Evolutionary conservation across 1,284 basidiomycete species (phyloP).

Genomic region (Chalciporus sp.): DNA sequence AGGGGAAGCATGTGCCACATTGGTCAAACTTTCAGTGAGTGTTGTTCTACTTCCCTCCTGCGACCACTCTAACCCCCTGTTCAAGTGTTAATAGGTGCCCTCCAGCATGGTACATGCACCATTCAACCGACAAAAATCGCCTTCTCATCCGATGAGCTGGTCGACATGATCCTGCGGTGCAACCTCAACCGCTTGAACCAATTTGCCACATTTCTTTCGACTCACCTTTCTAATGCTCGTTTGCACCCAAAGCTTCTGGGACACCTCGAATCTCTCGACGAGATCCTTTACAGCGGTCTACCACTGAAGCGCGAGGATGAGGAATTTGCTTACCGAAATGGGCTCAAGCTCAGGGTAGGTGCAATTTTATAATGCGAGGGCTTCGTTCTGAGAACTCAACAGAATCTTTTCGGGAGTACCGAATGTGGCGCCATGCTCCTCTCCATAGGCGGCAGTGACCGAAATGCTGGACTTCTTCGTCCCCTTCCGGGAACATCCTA

Average conservation of each 20-base stretch:
- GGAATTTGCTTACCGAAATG: conserved; percentile 59
- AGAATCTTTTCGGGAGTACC: conserved; percentile 75
- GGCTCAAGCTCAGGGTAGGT: conserved; percentile 57
- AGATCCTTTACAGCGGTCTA: conserved; percentile 64
- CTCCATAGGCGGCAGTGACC: conserved; percentile 49
- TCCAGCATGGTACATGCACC: conserved; percentile 71
- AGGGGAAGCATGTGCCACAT: conserved; percentile 77
- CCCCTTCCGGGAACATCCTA: conserved; percentile 60
- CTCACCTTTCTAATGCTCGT: conserved; percentile 62
- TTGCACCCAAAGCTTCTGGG: conserved; percentile 61
- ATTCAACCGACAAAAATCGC: conserved; percentile 65
- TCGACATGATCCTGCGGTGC: conserved; percentile 68
- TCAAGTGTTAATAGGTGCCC: conserved; percentile 61
- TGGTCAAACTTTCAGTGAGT: conserved; percentile 65
- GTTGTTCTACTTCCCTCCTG: conserved; percentile 18
- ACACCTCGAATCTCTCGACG: conserved; percentile 55
- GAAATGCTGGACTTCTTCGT: conserved; percentile 48
- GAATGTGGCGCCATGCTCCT: conserved; percentile 69
- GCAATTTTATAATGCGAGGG: not conserved
- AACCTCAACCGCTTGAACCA: conserved; percentile 71
- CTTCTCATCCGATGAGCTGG: conserved; percentile 68
- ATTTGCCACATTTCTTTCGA: conserved; percentile 66
- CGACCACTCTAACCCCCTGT: conserved; percentile 26
- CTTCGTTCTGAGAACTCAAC: conserved; percentile 12
- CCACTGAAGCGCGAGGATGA: conserved; percentile 65